phyloP scores from a whole-genome alignment of 192 early-diverging fungal genomes.

The Mortierella antarctica region DNA sequence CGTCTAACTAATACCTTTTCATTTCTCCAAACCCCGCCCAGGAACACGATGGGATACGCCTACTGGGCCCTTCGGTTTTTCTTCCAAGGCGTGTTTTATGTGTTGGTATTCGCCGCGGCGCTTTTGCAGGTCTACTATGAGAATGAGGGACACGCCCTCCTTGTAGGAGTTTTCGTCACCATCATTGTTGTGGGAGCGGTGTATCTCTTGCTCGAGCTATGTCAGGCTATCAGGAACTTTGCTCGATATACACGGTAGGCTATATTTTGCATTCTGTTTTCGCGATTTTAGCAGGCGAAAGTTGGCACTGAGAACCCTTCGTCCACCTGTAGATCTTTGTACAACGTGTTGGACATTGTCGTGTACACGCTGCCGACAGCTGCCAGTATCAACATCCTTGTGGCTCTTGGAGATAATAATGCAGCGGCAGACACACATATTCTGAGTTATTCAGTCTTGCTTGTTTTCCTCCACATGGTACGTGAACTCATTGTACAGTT shows the following conservation, averaged over 20 bases:
- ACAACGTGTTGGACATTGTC: conserved; percentile 15
- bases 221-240: neutral
- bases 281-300: no score
- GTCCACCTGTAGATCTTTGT: neutral
- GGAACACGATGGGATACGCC: conserved; percentile 34
- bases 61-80: conserved; percentile 33
- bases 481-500: neutral
- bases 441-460: conserved; percentile 14
- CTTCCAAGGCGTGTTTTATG: conserved; percentile 14
- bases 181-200: conserved; percentile 6
- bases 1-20: no score
- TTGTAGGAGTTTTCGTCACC: conserved; percentile 6
- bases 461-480: conserved; percentile 26
- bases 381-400: conserved; percentile 10
- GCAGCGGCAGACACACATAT: neutral
- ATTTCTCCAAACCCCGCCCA: no score
- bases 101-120: conserved; percentile 1
- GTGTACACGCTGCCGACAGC: conserved; percentile 6
- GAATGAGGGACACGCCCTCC: neutral
- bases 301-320: neutral
- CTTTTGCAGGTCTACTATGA: conserved; percentile 14
- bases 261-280: neutral
- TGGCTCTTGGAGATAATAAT: neutral
- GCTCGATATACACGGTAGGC: neutral
- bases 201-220: conserved; percentile 20